Percentiles rank a stretch among this genome's conserved stretches.
Conservation (phyloP, 1,139 yeast genomes). For the Suhomyces chickasaworum region DNA sequence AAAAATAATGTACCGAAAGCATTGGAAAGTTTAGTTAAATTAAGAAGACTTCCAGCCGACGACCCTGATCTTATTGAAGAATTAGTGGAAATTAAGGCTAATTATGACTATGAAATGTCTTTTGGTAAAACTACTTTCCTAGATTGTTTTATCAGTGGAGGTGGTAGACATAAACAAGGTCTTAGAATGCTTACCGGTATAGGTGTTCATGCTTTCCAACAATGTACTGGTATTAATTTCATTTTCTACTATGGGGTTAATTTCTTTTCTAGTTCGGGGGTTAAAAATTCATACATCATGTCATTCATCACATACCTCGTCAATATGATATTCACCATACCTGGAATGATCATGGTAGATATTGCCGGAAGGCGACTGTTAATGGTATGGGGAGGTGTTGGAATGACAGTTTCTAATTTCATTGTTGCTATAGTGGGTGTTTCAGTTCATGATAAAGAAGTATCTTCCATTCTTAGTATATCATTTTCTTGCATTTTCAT, state of each 20-base stretch:
- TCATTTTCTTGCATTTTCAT: constrained; percentile 72
- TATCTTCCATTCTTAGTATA: constrained; percentile 35
- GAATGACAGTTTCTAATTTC: constrained; percentile 64
- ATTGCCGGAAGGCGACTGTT: constrained; percentile 65
- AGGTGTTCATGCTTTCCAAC: constrained; percentile 69
- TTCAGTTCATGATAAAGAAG: constrained; percentile 43
- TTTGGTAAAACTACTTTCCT: constrained; percentile 55
- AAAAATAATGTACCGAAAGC: constrained; percentile 65
- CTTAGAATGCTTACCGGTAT: constrained; percentile 70
- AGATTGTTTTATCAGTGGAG: constrained; percentile 69
- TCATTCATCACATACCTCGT: constrained; percentile 74
- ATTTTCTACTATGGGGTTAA: constrained; percentile 79
- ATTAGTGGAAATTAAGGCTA: constrained; percentile 74
- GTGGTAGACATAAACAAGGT: constrained; percentile 65
- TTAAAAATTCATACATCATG: constrained; percentile 60
- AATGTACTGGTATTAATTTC: constrained; percentile 76
- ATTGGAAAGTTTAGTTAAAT: constrained; percentile 42
- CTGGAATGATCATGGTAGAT: constrained; percentile 71
- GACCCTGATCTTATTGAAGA: constrained; percentile 73
- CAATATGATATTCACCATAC: constrained; percentile 67
- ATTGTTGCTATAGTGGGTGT: constrained; percentile 69
- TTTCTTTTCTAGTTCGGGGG: constrained; percentile 65
- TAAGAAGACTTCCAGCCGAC: constrained; percentile 46
- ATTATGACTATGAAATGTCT: constrained; percentile 71
- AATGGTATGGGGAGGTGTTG: constrained; percentile 60